Percentiles rank a stretch among this genome's conserved stretches.
Conservation (phyloP, 306 rosid species). For the Prunus mume region DNA sequence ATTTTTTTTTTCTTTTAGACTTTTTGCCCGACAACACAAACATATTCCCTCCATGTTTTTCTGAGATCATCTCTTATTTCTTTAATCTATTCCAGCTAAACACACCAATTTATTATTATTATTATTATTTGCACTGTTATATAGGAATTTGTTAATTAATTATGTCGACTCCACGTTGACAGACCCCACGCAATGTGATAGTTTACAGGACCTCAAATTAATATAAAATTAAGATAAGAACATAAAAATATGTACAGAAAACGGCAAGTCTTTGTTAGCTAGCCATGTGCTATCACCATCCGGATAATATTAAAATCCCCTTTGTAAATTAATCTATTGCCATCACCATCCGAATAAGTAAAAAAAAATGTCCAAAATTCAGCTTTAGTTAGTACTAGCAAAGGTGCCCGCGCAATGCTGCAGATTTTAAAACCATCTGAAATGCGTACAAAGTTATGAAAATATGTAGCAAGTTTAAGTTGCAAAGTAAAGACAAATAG, state of each 20-base stretch:
- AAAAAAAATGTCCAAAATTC: background rate
- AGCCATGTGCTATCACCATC: conserved; percentile 2
- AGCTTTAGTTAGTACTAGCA: too few relatives aligned
- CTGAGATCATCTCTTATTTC: background rate
- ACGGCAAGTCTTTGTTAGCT: background rate
- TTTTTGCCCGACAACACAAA: background rate
- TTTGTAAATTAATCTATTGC: background rate
- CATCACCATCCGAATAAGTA: conserved; percentile 10
- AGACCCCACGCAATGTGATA: background rate
- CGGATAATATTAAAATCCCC: background rate
- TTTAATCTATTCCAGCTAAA: background rate
- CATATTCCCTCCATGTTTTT: background rate
- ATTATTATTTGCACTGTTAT: background rate
- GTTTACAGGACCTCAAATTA: background rate
- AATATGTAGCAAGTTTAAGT: too few relatives aligned
- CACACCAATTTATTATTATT: too few relatives aligned
- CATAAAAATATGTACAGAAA: background rate
- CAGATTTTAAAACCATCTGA: too few relatives aligned
- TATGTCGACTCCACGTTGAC: background rate
- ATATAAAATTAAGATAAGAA: background rate
- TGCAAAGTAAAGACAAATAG: too few relatives aligned
- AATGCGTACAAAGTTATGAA: too few relatives aligned
- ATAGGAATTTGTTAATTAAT: background rate
- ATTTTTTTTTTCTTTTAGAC: background rate
- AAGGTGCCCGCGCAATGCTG: too few relatives aligned